Conservation (phyloP, 2,329 filamentous ascomycete species). For the Plenodomus tracheiphilus region DNA sequence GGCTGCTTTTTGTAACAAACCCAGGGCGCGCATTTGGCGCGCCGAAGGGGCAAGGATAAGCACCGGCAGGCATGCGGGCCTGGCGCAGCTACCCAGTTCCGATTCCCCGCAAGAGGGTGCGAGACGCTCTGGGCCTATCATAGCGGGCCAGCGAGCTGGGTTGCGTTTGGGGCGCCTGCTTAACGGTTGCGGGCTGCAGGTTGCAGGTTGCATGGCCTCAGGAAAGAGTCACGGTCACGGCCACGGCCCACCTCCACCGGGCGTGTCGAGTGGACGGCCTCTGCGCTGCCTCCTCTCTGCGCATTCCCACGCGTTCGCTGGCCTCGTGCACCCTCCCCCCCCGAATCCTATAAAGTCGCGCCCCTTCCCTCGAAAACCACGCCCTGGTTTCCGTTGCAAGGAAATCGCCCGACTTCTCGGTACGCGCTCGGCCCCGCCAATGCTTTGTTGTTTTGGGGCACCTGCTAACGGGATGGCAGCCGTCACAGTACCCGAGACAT, state of each 20-base stretch:
- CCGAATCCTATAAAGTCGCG: slow-evolving; percentile 19
- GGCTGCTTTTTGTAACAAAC: neutral
- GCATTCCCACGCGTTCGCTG: slow-evolving; percentile 17
- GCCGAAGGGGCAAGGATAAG: neutral
- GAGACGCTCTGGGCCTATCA: neutral
- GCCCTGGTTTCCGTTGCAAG: slow-evolving; percentile 19
- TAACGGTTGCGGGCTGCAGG: slow-evolving; percentile 15
- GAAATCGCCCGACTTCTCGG: slow-evolving; percentile 29
- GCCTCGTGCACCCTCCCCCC: neutral
- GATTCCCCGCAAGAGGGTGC: neutral
- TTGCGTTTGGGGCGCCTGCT: slow-evolving; percentile 18
- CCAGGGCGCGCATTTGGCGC: neutral
- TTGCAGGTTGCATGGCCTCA: slow-evolving; percentile 21
- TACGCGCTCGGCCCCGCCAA: slow-evolving; percentile 33
- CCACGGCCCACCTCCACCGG: neutral
- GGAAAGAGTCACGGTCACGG: slow-evolving; percentile 34
- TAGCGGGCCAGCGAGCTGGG: neutral
- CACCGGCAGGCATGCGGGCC: neutral
- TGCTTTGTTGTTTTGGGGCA: slow-evolving; percentile 8
- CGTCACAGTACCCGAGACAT: slow-evolving; percentile 27
- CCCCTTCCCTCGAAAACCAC: slow-evolving; percentile 9
- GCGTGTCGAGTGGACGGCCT: slow-evolving; percentile 24
- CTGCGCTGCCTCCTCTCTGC: slow-evolving; percentile 15
- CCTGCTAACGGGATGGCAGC: slow-evolving; percentile 31
- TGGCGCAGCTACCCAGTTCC: neutral